Conservation (phyloP, 441 rosid genomes). For the Gossypium laxum region DNA sequence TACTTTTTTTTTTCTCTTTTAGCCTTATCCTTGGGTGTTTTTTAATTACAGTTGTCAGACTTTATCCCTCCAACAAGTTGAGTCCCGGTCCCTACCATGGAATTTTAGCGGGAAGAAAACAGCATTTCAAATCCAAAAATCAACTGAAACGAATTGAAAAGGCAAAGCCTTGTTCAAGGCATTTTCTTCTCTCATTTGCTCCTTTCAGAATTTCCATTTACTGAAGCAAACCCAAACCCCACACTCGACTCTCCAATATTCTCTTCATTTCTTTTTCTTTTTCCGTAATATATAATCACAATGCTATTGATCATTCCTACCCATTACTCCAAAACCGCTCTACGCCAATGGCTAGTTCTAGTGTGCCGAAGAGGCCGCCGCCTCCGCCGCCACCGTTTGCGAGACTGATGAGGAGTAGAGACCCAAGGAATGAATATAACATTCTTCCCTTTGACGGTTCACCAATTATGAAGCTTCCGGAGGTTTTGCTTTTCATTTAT, state of each 20-base stretch:
- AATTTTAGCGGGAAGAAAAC: neutral
- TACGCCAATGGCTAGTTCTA: constrained; percentile 6
- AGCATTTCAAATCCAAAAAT: neutral
- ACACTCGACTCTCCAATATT: neutral
- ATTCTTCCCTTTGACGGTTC: constrained; percentile 78
- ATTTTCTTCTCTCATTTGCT: constrained; percentile 11
- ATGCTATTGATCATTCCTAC: neutral
- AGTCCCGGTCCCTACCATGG: neutral
- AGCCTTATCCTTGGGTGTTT: too few species aligned
- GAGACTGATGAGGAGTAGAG: neutral
- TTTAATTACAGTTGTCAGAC: neutral
- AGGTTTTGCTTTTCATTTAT: constrained; percentile 38
- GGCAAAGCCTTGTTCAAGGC: constrained; percentile 10
- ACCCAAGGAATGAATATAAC: constrained; percentile 34
- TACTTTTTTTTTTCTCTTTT: too few species aligned
- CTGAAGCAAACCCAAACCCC: neutral
- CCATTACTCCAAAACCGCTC: neutral
- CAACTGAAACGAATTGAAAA: neutral
- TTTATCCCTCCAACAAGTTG: neutral
- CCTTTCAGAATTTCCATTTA: neutral
- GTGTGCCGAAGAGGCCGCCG: constrained; percentile 6
- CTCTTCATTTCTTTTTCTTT: neutral
- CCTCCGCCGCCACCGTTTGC: constrained; percentile 1
- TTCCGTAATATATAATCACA: neutral
- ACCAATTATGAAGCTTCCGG: constrained; percentile 73